These are phyloP conservation scores for Naganishia randhawae DNA, from an alignment of 768 basidiomycete species.

Conservation along the genomic window DNA sequence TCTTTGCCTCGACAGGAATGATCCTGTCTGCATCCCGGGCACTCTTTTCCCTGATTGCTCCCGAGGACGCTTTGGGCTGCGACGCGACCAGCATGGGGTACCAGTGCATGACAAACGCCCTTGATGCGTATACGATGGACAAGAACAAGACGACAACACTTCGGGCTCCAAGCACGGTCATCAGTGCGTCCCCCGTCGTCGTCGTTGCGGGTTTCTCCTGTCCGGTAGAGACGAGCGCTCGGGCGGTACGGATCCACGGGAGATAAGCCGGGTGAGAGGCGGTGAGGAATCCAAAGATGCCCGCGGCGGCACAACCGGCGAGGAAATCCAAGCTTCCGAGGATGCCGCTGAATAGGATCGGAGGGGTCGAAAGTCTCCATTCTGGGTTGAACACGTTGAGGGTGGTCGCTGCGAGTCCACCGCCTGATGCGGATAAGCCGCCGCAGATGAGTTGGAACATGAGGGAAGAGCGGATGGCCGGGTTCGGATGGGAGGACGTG, in stretches of 20 bases:
- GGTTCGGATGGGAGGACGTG: slow-evolving; percentile 22
- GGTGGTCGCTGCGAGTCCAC: slow-evolving; percentile 27
- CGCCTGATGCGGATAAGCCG: slow-evolving; percentile 25
- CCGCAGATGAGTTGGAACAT: slow-evolving; percentile 30
- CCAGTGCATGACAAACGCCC: slow-evolving; percentile 24
- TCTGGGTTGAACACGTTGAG: slow-evolving; percentile 29
- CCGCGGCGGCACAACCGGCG: slow-evolving; percentile 20
- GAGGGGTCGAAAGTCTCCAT: slow-evolving; percentile 30
- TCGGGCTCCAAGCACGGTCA: slow-evolving; percentile 28
- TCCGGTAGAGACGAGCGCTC: neutral
- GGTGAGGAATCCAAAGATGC: slow-evolving; percentile 26
- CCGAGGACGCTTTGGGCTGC: neutral
- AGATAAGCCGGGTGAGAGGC: slow-evolving; percentile 25
- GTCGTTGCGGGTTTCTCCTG: neutral
- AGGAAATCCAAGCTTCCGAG: slow-evolving; percentile 25
- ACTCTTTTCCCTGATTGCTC: neutral
- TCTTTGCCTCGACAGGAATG: slow-evolving; percentile 2
- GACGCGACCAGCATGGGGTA: neutral
- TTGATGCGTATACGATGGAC: slow-evolving; percentile 18
- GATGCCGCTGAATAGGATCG: slow-evolving; percentile 23
- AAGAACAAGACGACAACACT: slow-evolving; percentile 27
- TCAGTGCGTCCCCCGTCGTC: neutral
- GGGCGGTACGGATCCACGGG: neutral
- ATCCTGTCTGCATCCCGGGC: slow-evolving; percentile 3
- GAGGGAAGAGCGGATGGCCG: slow-evolving; percentile 15